These are phyloP conservation scores for Candida krabiensis DNA, from an alignment of 805 yeast species.

Conservation along the genomic window DNA sequence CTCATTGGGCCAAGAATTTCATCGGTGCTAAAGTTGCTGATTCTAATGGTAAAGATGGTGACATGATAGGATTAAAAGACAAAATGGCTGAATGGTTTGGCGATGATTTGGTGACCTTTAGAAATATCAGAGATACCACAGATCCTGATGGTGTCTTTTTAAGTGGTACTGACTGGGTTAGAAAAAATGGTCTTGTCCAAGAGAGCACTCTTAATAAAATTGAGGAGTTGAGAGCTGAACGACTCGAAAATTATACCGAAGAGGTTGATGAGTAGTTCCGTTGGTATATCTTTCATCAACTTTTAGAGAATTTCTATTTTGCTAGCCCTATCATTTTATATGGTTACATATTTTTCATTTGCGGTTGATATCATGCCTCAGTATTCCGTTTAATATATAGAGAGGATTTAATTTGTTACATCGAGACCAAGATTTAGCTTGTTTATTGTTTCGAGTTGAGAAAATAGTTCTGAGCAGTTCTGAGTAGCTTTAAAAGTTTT, in stretches of 20 bases:
- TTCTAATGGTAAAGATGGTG: conserved; percentile 56
- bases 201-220: conserved; percentile 19
- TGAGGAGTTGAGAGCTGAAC: conserved; percentile 11
- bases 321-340: no score
- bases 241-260: conserved; percentile 1
- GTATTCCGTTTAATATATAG: no score
- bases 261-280: conserved; percentile 11
- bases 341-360: no score
- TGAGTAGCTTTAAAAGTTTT: no score
- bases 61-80: conserved; percentile 77
- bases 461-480: no score
- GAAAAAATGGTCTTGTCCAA: conserved; percentile 70
- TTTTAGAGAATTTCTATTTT: background rate
- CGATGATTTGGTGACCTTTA: conserved; percentile 59
- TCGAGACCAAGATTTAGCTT: no score
- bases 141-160: conserved; percentile 86
- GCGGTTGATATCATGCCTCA: no score
- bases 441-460: no score
- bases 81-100: conserved; percentile 81
- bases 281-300: background rate
- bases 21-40: conserved; percentile 50
- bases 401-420: no score
- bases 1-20: conserved; percentile 98
- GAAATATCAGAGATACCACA: conserved; percentile 58
- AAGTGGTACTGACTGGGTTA: conserved; percentile 77